Conservation (phyloP, 257 asterid genomes). For the Solanum piurae region DNA sequence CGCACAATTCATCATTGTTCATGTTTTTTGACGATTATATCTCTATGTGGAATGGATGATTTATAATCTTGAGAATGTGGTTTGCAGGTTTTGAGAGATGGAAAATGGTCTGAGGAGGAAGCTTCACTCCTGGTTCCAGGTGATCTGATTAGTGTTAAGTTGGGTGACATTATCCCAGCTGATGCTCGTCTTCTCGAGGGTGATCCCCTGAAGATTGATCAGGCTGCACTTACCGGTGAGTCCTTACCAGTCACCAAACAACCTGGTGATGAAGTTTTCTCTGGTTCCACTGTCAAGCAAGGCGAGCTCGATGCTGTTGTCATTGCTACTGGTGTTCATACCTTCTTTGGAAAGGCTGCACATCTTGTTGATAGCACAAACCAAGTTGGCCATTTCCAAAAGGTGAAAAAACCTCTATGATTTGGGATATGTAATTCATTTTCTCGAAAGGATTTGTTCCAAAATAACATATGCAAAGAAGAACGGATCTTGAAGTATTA, state of each 20-base stretch:
- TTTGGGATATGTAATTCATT: not conserved
- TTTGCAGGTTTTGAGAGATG: constrained; percentile 51
- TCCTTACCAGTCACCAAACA: constrained; percentile 58
- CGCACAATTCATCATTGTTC: not conserved
- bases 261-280: constrained; percentile 52
- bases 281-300: constrained; percentile 89
- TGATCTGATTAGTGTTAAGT: constrained; percentile 60
- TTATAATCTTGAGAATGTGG: not conserved
- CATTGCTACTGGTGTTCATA: constrained; percentile 74
- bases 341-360: constrained; percentile 87
- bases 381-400: constrained; percentile 75
- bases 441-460: not conserved
- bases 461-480: not conserved
- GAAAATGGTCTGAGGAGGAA: constrained; percentile 71
- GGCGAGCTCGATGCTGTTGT: constrained; percentile 84
- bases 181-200: constrained; percentile 82
- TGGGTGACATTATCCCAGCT: constrained; percentile 78
- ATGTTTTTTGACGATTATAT: not conserved
- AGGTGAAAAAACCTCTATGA: constrained; percentile 19
- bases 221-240: constrained; percentile 79
- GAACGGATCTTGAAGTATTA: constrained; percentile 39
- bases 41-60: not conserved
- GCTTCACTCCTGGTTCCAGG: constrained; percentile 79
- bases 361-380: constrained; percentile 83
- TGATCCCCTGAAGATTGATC: constrained; percentile 74